Conservation (phyloP, 495 filamentous ascomycete species). For the Alectoria sarmentosa region DNA sequence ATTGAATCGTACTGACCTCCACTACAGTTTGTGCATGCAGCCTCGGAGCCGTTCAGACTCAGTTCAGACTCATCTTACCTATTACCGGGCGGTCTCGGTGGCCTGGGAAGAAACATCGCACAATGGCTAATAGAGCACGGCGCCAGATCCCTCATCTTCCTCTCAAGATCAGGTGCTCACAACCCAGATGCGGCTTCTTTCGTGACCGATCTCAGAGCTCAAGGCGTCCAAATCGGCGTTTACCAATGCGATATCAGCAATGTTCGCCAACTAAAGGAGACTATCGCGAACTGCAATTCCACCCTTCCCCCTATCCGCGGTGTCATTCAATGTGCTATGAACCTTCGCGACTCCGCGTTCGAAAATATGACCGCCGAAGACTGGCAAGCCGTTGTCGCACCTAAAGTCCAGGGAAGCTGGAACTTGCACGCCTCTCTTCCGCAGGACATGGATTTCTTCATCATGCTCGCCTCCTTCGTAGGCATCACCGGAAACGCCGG, state of each 20-base stretch:
- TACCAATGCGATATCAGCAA: slow-evolving; percentile 38
- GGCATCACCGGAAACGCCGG: slow-evolving; percentile 30
- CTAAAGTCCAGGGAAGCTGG: slow-evolving; percentile 46
- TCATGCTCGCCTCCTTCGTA: slow-evolving; percentile 30
- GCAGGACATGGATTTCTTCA: slow-evolving; percentile 38
- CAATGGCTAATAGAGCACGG: slow-evolving; percentile 50
- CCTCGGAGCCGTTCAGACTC: background rate
- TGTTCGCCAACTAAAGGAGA: background rate
- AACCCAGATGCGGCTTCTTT: slow-evolving; percentile 24
- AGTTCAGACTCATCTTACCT: slow-evolving; percentile 43
- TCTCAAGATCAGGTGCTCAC: slow-evolving; percentile 37
- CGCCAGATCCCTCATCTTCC: slow-evolving; percentile 45
- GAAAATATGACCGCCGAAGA: slow-evolving; percentile 48
- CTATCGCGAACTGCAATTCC: slow-evolving; percentile 22
- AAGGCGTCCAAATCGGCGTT: slow-evolving; percentile 26
- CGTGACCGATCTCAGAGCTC: slow-evolving; percentile 15
- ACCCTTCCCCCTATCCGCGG: slow-evolving; percentile 46
- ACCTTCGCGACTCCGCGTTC: slow-evolving; percentile 45
- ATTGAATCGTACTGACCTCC: slow-evolving; percentile 33
- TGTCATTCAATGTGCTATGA: slow-evolving; percentile 42
- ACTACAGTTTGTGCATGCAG: background rate
- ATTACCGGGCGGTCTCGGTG: slow-evolving; percentile 53
- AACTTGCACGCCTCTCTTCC: slow-evolving; percentile 34
- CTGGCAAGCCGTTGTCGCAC: slow-evolving; percentile 42
- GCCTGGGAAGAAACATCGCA: slow-evolving; percentile 46